These are phyloP conservation scores for Xerocomus potaroensis DNA, from an alignment of 768 basidiomycete species.

Conservation along the genomic window DNA sequence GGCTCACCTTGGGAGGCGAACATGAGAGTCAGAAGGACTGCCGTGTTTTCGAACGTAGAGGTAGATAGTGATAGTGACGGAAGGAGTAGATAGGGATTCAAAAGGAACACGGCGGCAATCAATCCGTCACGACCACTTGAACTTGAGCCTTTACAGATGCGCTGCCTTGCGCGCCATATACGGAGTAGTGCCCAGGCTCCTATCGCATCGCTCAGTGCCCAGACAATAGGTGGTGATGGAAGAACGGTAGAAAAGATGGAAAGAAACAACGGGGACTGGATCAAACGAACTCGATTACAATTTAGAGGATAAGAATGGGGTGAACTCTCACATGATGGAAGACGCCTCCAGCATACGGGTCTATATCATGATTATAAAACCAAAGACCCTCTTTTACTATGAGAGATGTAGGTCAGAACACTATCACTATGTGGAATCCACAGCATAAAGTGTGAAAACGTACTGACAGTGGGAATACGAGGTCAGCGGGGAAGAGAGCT, in stretches of 20 bases:
- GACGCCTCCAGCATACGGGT: slow-evolving; percentile 77
- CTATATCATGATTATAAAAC: slow-evolving; percentile 67
- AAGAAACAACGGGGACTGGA: slow-evolving; percentile 74
- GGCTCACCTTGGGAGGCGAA: slow-evolving; percentile 63
- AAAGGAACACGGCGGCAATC: slow-evolving; percentile 65
- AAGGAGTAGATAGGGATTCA: slow-evolving; percentile 86
- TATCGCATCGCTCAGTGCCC: slow-evolving; percentile 64
- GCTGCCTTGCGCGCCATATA: slow-evolving; percentile 65
- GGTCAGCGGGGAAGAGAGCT: slow-evolving; percentile 78
- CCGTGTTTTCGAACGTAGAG: slow-evolving; percentile 74
- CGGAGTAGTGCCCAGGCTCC: slow-evolving; percentile 65
- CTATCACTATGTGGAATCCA: not conserved
- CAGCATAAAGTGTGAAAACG: not conserved
- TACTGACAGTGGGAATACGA: slow-evolving; percentile 71
- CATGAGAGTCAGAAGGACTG: slow-evolving; percentile 62
- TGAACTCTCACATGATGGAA: slow-evolving; percentile 71
- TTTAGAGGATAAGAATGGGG: not conserved
- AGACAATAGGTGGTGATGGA: slow-evolving; percentile 57
- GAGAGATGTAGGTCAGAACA: slow-evolving; percentile 6
- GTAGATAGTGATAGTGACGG: slow-evolving; percentile 81
- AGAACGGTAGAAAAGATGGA: slow-evolving; percentile 69
- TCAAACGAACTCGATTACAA: not conserved
- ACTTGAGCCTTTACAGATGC: slow-evolving; percentile 32
- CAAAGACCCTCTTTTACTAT: slow-evolving; percentile 89
- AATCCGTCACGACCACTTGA: slow-evolving; percentile 54